phyloP scores from a whole-genome alignment of 805 yeast genomes.

The Hanseniaspora valbyensis region DNA sequence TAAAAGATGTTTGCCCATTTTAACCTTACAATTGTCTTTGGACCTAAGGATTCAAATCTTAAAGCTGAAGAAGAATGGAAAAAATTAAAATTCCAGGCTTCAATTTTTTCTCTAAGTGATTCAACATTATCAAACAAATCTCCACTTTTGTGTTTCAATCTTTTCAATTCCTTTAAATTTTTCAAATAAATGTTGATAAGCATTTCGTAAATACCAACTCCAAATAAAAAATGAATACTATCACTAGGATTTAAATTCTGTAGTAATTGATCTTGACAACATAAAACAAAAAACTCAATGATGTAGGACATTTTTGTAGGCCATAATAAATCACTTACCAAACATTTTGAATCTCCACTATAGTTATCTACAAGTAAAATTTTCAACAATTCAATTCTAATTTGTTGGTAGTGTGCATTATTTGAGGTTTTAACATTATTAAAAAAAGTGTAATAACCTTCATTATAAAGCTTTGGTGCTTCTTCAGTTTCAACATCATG shows the following conservation, averaged over 20 bases:
- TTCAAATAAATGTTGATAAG: constrained; percentile 35
- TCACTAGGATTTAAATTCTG: constrained; percentile 19
- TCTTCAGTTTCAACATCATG: constrained; percentile 18
- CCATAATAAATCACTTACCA: constrained; percentile 34
- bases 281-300: constrained; percentile 27
- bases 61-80: constrained; percentile 19
- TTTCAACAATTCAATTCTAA: constrained; percentile 28
- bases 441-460: constrained; percentile 23
- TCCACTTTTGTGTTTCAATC: constrained; percentile 26
- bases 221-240: constrained; percentile 18
- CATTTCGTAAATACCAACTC: constrained; percentile 36
- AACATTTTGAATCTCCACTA: constrained; percentile 22
- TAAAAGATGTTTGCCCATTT: constrained; percentile 40
- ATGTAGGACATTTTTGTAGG: constrained; percentile 28
- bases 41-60: neutral
- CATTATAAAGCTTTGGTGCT: constrained; percentile 8
- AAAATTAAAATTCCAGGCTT: constrained; percentile 39
- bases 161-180: constrained; percentile 27
- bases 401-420: constrained; percentile 31
- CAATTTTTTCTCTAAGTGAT: constrained; percentile 36
- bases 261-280: constrained; percentile 24
- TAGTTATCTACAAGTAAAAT: constrained; percentile 19
- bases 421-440: constrained; percentile 22
- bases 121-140: constrained; percentile 34
- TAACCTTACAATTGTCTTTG: neutral